Base-by-base conservation (phyloP, 179 eudicot species). In the Dionaea muscipula region DNA sequence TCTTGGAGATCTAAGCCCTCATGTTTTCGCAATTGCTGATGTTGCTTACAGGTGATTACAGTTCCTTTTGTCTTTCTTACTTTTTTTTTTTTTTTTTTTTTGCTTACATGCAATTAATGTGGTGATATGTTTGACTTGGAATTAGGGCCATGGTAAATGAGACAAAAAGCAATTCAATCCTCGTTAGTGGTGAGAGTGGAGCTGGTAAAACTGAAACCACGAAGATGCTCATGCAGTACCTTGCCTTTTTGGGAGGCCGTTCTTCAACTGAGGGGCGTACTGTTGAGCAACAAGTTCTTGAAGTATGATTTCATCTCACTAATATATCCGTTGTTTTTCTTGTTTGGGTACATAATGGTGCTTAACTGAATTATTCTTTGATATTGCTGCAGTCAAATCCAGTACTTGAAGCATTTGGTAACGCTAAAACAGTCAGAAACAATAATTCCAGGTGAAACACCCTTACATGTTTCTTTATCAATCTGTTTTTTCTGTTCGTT, bases 131-230 rank as follows among this genome's bases (percentile, higher is more conserved):
- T 31, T 61, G 55, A 60, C 57, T 43, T 63, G 61, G 49, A 56
- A 59, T 47, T 61, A 93, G 99, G 82, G 96, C 95, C 37, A 93
- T 93, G 99, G 66, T 89, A 49, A 75, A 83, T 38, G 96, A 89
- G 78, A 78, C 81, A 16, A 89, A 93, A 73, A 82, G 95, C 75
- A 93, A 93, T 59, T 93, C 99, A 0, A 89, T 94, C 73, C 94
- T 94, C 20, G 99, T 94, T 25, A 94, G 97, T 69, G 97, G 97
- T 57, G 97, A 94, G 77, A 89, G 99, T 75, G 96, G 99, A 63
- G 99, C 99, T 7, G 99, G 99, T 56, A 94, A 94, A 80, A 94
- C 99, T 40, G 96, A 94, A 79, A 94, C 96, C 53, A 94, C 99
- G 41, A 94, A 94, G 72, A 93, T 93, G 99, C 90, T 93, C 63